Conservation (phyloP, 73 alveolate genomes). For the Effrenium voratum region DNA sequence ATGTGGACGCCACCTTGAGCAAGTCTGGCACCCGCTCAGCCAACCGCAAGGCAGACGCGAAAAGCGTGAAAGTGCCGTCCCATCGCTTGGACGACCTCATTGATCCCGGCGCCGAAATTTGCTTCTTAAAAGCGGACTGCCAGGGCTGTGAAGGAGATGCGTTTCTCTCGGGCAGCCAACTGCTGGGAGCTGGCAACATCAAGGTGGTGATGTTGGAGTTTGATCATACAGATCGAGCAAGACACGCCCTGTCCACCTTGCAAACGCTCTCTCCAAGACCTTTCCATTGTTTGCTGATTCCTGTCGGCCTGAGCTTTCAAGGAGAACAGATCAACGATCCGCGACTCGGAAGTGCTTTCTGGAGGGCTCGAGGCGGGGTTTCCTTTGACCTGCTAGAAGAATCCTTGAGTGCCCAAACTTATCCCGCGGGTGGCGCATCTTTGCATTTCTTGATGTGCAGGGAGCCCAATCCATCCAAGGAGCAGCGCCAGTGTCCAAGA, state of each 20-base stretch:
- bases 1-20: neutral
- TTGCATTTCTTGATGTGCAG: too few species aligned
- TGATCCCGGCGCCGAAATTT: neutral
- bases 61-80: neutral
- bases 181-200: neutral
- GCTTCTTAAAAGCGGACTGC: neutral
- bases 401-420: too few species aligned
- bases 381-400: neutral
- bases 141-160: neutral
- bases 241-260: neutral
- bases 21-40: neutral
- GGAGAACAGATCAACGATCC: neutral
- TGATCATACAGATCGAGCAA: neutral
- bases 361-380: neutral
- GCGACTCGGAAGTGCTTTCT: neutral
- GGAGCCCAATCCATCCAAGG: too few species aligned
- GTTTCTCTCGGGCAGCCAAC: neutral
- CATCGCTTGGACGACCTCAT: neutral
- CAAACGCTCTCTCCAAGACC: neutral
- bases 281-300: slow-evolving; percentile 6
- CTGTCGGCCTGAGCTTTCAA: neutral
- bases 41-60: neutral
- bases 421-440: too few species aligned
- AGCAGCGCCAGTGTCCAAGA: neutral
- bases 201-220: slow-evolving; percentile 12